Conservation (phyloP, 1,139 yeast genomes). For the Lodderomyces metapsilosis region DNA sequence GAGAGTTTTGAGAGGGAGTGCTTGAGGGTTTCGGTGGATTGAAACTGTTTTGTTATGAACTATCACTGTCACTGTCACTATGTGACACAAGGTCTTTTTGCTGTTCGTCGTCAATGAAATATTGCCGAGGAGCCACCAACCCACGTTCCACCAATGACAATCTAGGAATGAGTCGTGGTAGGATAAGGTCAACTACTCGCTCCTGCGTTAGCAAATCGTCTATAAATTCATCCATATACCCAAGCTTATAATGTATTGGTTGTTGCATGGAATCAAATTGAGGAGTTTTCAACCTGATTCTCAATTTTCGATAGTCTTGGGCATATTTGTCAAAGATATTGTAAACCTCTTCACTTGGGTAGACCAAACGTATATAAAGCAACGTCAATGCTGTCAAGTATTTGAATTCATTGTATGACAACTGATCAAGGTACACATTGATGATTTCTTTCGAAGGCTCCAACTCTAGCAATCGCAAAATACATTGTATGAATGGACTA, state of each 20-base stretch:
- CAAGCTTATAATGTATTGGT: constrained; percentile 31
- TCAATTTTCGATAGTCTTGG: constrained; percentile 54
- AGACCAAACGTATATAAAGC: constrained; percentile 54
- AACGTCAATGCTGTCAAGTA: constrained; percentile 64
- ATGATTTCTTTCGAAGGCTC: constrained; percentile 58
- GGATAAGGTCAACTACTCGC: constrained; percentile 55
- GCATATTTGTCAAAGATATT: constrained; percentile 49
- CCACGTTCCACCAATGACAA: constrained; percentile 39
- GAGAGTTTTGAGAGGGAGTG: too few relatives aligned
- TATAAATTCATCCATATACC: constrained; percentile 59
- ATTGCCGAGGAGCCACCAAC: constrained; percentile 35
- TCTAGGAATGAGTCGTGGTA: constrained; percentile 55
- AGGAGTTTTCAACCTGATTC: constrained; percentile 23
- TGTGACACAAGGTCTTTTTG: constrained; percentile 9
- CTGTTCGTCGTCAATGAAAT: constrained; percentile 23
- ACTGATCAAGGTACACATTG: constrained; percentile 48
- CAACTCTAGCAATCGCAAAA: constrained; percentile 61
- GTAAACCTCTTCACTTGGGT: constrained; percentile 46
- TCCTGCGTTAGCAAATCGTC: constrained; percentile 51
- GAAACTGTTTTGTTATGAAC: constrained; percentile 20
- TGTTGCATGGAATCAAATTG: constrained; percentile 24
- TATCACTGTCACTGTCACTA: constrained; percentile 7
- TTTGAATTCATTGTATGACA: constrained; percentile 51
- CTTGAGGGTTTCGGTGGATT: too few relatives aligned
- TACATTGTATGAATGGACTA: constrained; percentile 61